Evolutionary conservation across 1,284 basidiomycete genomes (phyloP), one percentile per base, ranked within the genome.

Genomic region (Porogramme epimiltina): DNA sequence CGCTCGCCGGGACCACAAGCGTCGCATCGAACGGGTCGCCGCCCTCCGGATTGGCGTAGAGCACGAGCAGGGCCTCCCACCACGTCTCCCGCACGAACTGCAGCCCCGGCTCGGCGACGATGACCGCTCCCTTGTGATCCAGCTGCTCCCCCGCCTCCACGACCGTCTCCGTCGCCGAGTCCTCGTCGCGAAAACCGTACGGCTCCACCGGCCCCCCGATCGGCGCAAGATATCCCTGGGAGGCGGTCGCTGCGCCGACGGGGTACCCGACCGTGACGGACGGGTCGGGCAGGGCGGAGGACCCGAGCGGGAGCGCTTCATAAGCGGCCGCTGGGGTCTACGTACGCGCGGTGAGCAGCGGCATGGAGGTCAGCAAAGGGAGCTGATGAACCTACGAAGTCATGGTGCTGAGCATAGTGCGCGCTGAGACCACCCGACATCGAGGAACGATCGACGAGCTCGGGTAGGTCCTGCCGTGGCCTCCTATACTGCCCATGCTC

Each of bases 31-130:
- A 45, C 20, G 45, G 24, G 23, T 24, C 37, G 16, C 24, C 46
- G 44, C 51, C 41, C 22, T 76, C 68, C 9, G 5, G 8, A 20
- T 73, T 70, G 33, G 71, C 60, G 66, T 89, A 89, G 9, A 84
- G 63, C 23, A 72, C 71, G 33, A 89, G 67, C 22, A 91, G 73
- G 4, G 77, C 80, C 62, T 90, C 89, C 85, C 86, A 91, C 88
- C 88, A 90, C 28, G 81, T 82, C 71, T 85, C 82, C 47, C 85
- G 84, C 24, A 76, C 73, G 65, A 87, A 89, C 42, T 77, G 75
- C 24, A 85, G 67, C 13, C 85, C 84, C 6, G 87, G 87, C 54
- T 82, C 80, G 43, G 71, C 62, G 25, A 62, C 67, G 26, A 78
- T 79, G 18, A 25, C 45, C 37, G 38, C 22, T 23, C 28, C 53